phyloP scores from a whole-genome alignment of 306 rosid genomes.

The Vigna hirtella region DNA sequence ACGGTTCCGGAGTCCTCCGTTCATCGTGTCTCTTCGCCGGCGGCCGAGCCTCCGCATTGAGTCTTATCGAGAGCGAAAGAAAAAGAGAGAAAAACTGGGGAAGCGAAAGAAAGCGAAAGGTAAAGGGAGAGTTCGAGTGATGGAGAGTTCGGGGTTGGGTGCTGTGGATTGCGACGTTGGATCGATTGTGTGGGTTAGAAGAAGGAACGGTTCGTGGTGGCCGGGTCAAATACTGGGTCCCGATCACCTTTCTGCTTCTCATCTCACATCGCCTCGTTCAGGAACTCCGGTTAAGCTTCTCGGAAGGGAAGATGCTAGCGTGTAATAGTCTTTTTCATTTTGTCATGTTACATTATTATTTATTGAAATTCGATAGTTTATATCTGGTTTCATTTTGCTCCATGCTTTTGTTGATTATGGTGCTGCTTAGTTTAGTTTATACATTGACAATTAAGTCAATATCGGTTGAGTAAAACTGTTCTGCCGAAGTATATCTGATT shows the following conservation, averaged over 20 bases:
- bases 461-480: neutral
- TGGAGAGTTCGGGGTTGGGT: conserved; percentile 51
- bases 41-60: conserved; percentile 35
- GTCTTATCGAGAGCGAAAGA: neutral
- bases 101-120: conserved; percentile 50
- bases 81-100: conserved; percentile 44
- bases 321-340: conserved; percentile 42
- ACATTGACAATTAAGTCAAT: conserved; percentile 9
- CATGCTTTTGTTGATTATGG: neutral
- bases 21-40: conserved; percentile 46
- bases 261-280: conserved; percentile 58
- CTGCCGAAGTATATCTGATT: conserved; percentile 7
- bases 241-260: conserved; percentile 49
- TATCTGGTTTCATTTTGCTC: conserved; percentile 3
- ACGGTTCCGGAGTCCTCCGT: conserved; percentile 45
- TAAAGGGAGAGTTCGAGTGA: conserved; percentile 25
- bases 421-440: conserved; percentile 16
- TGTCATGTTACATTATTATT: neutral
- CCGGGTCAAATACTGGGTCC: conserved; percentile 60
- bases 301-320: conserved; percentile 62
- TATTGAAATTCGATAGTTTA: neutral
- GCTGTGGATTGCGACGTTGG: conserved; percentile 55
- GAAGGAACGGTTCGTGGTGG: conserved; percentile 67
- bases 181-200: conserved; percentile 60
- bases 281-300: conserved; percentile 66